Evolutionary conservation across 2,329 filamentous ascomycete species (phyloP), one percentile per base, ranked within the genome.

Genomic region (Fusarium longipes): DNA sequence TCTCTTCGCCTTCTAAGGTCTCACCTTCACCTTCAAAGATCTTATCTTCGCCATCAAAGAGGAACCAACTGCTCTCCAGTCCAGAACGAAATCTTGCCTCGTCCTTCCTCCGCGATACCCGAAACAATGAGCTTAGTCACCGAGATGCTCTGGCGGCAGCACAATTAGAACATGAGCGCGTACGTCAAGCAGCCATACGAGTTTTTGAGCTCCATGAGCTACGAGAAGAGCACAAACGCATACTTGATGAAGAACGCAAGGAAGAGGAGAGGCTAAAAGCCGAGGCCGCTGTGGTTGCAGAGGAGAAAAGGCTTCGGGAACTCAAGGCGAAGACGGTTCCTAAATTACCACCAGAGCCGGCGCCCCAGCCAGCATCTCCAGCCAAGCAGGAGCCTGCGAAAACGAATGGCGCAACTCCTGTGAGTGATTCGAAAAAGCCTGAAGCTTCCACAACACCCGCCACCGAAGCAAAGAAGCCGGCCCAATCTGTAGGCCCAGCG

Each of bases 61-160:
- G 74, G 58, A 77, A 76, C 54, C 78, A 78, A 62, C 74, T 79
- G 64, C 76, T 77, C 57, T 78, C 79, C 11, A 83, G 78, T 62
- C 81, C 82, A 10, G 78, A 81, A 22, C 77, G 79, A 50, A 70
- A 79, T 10, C 86, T 86, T 61, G 82, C 87, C 39, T 84, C 87
- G 22, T 84, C 82, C 24, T 84, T 92, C 27, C 89, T 93, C 59
- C 81, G 82, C 38, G 85, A 88, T 50, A 83, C 86, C 30, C 84
- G 86, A 33, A 88, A 91, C 65, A 86, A 85, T 32, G 88, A 89
- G 73, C 81, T 85, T 48, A 83, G 82, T 55, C 90, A 93, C 74
- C 83, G 85, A 58, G 85, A 88, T 69, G 90, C 90, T 15, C 84
- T 95, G 17, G 86, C 86, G 43, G 85, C 86, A 44, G 90, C 90